Evolutionary conservation across 2,329 filamentous ascomycete genomes (phyloP).

Genomic region (Domatiomyces globalis): DNA sequence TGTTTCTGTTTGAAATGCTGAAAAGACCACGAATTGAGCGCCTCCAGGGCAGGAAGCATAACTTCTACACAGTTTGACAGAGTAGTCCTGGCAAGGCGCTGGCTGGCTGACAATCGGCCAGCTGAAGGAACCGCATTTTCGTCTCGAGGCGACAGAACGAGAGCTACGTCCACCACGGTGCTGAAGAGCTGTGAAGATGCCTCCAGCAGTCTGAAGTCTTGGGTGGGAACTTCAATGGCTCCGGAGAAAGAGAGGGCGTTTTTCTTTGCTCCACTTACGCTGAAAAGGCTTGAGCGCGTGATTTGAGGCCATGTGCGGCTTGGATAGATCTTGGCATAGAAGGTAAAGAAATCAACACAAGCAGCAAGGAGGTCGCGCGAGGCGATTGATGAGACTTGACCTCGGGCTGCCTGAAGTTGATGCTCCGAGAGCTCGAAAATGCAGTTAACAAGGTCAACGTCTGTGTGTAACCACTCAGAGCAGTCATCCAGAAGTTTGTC

Average conservation of each 20-base stretch:
- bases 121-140: conserved; percentile 1
- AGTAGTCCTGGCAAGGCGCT: conserved; percentile 39
- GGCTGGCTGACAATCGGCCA: conserved; percentile 19
- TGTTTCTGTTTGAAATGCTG: conserved; percentile 52
- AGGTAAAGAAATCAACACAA: conserved; percentile 67
- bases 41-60: conserved; percentile 72
- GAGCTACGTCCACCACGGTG: conserved; percentile 59
- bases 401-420: conserved; percentile 37
- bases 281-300: conserved; percentile 64
- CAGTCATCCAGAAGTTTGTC: conserved; percentile 36
- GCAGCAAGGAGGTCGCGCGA: conserved; percentile 54
- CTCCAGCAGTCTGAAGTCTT: conserved; percentile 62
- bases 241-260: conserved; percentile 66
- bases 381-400: conserved; percentile 48
- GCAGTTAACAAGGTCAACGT: conserved; percentile 60
- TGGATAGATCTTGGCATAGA: conserved; percentile 57
- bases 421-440: conserved; percentile 75
- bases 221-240: conserved; percentile 63
- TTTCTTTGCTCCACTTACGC: conserved; percentile 59
- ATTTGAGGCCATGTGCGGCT: conserved; percentile 84
- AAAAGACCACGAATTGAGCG: conserved; percentile 75
- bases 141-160: conserved; percentile 22
- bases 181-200: conserved; percentile 62
- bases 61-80: conserved; percentile 58
- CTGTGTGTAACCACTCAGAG: conserved; percentile 34